These are phyloP conservation scores for Daldinia decipiens DNA, from an alignment of 495 filamentous ascomycete genomes.

Conservation along the genomic window DNA sequence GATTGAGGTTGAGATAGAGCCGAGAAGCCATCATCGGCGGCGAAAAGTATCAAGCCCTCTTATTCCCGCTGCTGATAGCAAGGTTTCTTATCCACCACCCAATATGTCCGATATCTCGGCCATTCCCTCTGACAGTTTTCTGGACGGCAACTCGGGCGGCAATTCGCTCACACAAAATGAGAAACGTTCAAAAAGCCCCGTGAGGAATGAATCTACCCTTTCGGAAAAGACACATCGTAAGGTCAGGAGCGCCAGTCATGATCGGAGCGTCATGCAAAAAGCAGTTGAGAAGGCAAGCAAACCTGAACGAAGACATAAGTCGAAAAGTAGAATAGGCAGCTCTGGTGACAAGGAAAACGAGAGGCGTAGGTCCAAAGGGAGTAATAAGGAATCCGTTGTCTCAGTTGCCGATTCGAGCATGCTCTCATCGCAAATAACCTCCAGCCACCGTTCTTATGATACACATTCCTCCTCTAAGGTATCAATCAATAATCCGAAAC, in stretches of 20 bases:
- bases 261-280: slow-evolving; percentile 44
- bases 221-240: slow-evolving; percentile 61
- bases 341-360: slow-evolving; percentile 70
- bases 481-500: slow-evolving; percentile 92
- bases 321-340: slow-evolving; percentile 69
- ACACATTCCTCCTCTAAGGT: slow-evolving; percentile 79
- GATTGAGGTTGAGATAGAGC: slow-evolving; percentile 85
- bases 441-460: slow-evolving; percentile 75
- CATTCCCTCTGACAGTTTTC: slow-evolving; percentile 89
- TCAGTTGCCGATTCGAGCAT: slow-evolving; percentile 77
- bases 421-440: slow-evolving; percentile 76
- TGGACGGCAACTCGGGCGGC: slow-evolving; percentile 69
- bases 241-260: slow-evolving; percentile 56
- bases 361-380: slow-evolving; percentile 69
- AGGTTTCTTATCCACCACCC: slow-evolving; percentile 68
- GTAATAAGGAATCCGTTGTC: slow-evolving; percentile 68
- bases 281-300: slow-evolving; percentile 51
- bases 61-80: slow-evolving; percentile 64
- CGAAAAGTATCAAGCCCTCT: slow-evolving; percentile 65
- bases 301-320: slow-evolving; percentile 61
- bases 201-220: slow-evolving; percentile 50
- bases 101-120: slow-evolving; percentile 84
- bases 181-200: slow-evolving; percentile 53
- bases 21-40: slow-evolving; percentile 50
- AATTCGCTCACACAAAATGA: slow-evolving; percentile 43